Conservation (phyloP, 2,329 filamentous ascomycete species). For the Arthroderma sp. region DNA sequence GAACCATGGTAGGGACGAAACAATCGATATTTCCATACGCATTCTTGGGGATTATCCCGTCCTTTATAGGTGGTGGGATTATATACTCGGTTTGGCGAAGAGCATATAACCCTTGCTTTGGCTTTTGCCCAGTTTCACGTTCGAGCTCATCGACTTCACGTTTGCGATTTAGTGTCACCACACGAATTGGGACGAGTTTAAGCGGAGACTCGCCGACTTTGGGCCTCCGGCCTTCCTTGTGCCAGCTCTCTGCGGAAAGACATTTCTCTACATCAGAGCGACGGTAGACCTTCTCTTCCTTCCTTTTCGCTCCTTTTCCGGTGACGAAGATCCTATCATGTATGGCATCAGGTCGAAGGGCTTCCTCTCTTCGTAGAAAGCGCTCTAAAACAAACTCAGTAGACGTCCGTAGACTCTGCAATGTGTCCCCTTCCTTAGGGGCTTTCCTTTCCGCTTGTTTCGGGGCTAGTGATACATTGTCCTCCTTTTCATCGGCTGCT, state of each 20-base stretch:
- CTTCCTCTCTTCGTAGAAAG: constrained; percentile 85
- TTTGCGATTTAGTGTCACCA: constrained; percentile 74
- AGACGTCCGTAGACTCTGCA: constrained; percentile 80
- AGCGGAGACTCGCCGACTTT: constrained; percentile 57
- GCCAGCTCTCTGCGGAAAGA: constrained; percentile 91
- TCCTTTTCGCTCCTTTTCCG: constrained; percentile 58
- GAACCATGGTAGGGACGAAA: constrained; percentile 88
- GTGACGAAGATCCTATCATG: constrained; percentile 63
- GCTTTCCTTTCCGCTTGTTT: constrained; percentile 59
- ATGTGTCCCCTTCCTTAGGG: constrained; percentile 63
- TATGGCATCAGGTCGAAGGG: constrained; percentile 54
- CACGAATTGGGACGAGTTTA: constrained; percentile 80
- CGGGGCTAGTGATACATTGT: constrained; percentile 61
- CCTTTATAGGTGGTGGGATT: constrained; percentile 69
- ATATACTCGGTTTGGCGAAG: constrained; percentile 88
- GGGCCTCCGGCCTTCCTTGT: constrained; percentile 81
- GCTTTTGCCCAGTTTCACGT: constrained; percentile 65
- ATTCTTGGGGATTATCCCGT: constrained; percentile 86
- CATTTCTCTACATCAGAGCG: constrained; percentile 71
- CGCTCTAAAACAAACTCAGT: constrained; percentile 73
- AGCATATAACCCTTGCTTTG: constrained; percentile 74
- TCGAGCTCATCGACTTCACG: constrained; percentile 80
- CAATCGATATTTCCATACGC: constrained; percentile 93
- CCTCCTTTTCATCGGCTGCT: constrained; percentile 64
- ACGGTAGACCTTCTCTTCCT: constrained; percentile 67